Percentiles rank a stretch among this genome's conserved stretches.
Evolutionary conservation across 345 rosid genomes (phyloP).

Genomic region (Aquilaria malaccensis): DNA sequence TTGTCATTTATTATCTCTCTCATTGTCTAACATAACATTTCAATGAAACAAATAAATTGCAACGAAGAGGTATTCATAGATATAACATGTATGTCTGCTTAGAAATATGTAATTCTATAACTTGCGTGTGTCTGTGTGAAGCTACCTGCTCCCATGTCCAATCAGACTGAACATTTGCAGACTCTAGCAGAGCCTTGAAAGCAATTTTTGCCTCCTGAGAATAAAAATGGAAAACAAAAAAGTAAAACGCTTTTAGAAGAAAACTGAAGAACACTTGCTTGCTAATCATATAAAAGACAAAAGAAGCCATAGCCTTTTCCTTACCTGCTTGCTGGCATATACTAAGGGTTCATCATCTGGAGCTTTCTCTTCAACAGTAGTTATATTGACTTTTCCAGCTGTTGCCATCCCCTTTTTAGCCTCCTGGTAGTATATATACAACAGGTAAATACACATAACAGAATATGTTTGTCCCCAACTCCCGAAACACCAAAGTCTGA

Average conservation of each 20-base stretch:
- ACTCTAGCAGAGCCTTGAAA: conserved; percentile 88
- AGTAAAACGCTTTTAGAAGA: background rate
- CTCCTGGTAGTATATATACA: conserved; percentile 35
- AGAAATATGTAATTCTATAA: conserved; percentile 3
- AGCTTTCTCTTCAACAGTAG: conserved; percentile 59
- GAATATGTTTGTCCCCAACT: background rate
- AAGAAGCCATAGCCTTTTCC: background rate
- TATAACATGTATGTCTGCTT: background rate
- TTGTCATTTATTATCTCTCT: conserved; percentile 82
- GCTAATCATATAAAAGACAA: background rate
- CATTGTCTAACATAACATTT: conserved; percentile 48
- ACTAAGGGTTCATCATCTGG: conserved; percentile 70
- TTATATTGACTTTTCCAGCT: conserved; percentile 46
- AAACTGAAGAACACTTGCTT: background rate
- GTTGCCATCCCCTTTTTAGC: conserved; percentile 41
- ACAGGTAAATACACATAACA: conserved; percentile 3
- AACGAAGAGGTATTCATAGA: conserved; percentile 3
- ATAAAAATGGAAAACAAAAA: conserved; percentile 1
- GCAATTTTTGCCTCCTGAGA: conserved; percentile 94
- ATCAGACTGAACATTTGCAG: conserved; percentile 80
- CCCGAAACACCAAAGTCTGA: background rate
- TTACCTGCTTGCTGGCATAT: conserved; percentile 81
- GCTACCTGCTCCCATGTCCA: conserved; percentile 99
- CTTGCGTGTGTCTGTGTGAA: background rate
- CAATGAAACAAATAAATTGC: conserved; percentile 14